Evolutionary conservation across 2,329 filamentous ascomycete genomes (phyloP).

Genomic region (Diaporthe nobilis): DNA sequence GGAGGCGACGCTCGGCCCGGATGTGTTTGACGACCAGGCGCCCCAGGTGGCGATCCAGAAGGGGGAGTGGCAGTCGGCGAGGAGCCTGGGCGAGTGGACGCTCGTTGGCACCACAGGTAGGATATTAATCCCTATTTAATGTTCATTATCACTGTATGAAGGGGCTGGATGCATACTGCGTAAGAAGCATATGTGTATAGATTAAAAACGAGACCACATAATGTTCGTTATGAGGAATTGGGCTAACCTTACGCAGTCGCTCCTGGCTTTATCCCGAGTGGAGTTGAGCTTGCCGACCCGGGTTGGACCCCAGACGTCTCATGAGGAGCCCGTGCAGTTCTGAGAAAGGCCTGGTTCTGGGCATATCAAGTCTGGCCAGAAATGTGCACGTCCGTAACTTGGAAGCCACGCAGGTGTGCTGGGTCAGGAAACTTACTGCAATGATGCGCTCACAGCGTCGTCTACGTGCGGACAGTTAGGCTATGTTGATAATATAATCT

Average conservation of each 20-base stretch:
- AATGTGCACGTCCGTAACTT: rapidly evolving
- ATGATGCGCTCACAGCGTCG: too few relatives aligned
- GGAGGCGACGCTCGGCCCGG: constrained; percentile 56
- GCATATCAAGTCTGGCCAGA: neutral
- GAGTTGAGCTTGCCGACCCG: constrained; percentile 28
- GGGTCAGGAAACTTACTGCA: too few relatives aligned
- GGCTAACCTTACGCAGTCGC: constrained; percentile 28
- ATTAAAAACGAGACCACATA: too few relatives aligned
- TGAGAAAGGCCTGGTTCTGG: neutral
- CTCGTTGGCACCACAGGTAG: constrained; percentile 56
- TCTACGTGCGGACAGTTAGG: too few relatives aligned
- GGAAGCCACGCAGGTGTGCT: too few relatives aligned
- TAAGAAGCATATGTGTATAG: too few relatives aligned
- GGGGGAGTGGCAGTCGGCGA: constrained; percentile 62
- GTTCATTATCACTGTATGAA: neutral
- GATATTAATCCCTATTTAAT: neutral
- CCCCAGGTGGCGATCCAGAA: constrained; percentile 60
- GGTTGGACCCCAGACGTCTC: constrained; percentile 24
- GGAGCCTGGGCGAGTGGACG: constrained; percentile 62
- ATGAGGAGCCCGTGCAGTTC: neutral
- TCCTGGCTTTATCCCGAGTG: constrained; percentile 31
- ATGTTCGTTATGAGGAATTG: neutral
- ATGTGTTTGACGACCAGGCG: constrained; percentile 57
- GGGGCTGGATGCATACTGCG: too few relatives aligned
- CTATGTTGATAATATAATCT: too few relatives aligned